Percentiles rank a stretch among this genome's conserved stretches.
phyloP scores from a whole-genome alignment of 495 filamentous ascomycete genomes.

The Tricharina praecox region DNA sequence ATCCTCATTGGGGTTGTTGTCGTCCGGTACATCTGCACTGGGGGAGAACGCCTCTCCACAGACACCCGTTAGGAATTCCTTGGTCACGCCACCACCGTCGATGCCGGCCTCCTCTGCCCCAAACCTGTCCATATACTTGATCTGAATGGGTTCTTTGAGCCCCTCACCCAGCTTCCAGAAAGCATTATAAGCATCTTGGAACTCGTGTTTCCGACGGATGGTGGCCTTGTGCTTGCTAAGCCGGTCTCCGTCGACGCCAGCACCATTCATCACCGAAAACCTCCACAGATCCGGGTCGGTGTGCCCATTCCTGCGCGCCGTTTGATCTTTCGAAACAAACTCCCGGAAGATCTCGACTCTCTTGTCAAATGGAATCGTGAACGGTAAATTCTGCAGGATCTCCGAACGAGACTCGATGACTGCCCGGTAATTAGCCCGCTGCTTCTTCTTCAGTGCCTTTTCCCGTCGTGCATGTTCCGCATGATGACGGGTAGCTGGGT shows the following conservation, averaged over 20 bases:
- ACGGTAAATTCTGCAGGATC: conserved; percentile 89
- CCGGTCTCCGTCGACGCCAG: conserved; percentile 30
- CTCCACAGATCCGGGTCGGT: conserved; percentile 41
- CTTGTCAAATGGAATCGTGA: conserved; percentile 83
- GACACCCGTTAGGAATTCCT: conserved; percentile 87
- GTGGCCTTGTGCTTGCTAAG: conserved; percentile 56
- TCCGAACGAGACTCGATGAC: conserved; percentile 69
- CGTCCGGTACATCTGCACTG: conserved; percentile 9
- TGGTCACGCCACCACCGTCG: conserved; percentile 92
- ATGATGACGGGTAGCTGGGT: conserved; percentile 29
- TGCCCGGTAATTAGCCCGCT: conserved; percentile 50
- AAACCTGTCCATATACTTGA: conserved; percentile 89
- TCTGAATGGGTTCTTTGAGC: conserved; percentile 93
- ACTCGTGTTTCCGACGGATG: conserved; percentile 63
- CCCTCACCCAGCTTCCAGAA: conserved; percentile 69
- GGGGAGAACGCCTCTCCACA: conserved; percentile 71
- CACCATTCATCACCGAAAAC: conserved; percentile 9
- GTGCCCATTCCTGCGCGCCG: conserved; percentile 53
- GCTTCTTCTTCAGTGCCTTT: conserved; percentile 27
- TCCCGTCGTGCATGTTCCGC: conserved; percentile 18
- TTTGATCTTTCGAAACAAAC: conserved; percentile 72
- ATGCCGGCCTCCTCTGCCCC: conserved; percentile 78
- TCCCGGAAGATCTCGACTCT: conserved; percentile 87
- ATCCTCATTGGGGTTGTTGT: conserved; percentile 4
- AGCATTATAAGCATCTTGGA: conserved; percentile 68